Percentiles rank a stretch among this genome's conserved stretches.
Evolutionary conservation across 2,329 filamentous ascomycete genomes (phyloP).

Genomic region (Diaporthe sp.): DNA sequence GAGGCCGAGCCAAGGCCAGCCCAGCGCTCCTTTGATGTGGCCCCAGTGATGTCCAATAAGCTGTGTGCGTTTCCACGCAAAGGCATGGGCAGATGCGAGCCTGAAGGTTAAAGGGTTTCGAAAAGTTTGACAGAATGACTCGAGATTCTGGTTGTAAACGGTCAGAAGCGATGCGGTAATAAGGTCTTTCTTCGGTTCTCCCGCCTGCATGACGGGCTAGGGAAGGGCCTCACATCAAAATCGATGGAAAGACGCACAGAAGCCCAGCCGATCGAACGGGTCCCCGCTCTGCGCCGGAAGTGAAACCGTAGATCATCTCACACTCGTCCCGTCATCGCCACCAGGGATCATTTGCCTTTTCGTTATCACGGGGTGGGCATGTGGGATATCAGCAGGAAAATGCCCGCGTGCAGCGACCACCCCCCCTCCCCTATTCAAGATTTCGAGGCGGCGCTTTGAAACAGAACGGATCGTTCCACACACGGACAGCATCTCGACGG

Average conservation of each 20-base stretch:
- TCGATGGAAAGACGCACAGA: conserved; percentile 29
- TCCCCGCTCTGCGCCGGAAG: conserved; percentile 31
- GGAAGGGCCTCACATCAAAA: conserved; percentile 12
- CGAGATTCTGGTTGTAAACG: background rate
- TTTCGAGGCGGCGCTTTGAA: conserved; percentile 24
- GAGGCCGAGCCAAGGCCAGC: background rate
- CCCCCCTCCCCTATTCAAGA: background rate
- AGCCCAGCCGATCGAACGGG: conserved; percentile 33
- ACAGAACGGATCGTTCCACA: conserved; percentile 27
- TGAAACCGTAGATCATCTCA: conserved; percentile 37
- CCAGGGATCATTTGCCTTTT: conserved; percentile 10
- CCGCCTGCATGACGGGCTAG: conserved; percentile 7
- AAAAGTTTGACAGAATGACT: conserved; percentile 4
- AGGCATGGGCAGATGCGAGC: background rate
- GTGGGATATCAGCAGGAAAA: conserved; percentile 17
- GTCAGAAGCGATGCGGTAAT: background rate
- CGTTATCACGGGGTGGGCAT: background rate
- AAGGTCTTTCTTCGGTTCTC: background rate
- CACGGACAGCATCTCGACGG: conserved; percentile 1
- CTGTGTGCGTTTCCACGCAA: background rate
- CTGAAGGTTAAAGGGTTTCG: conserved; percentile 3
- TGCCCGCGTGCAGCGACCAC: conserved; percentile 4
- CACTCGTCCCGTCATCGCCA: conserved; percentile 29
- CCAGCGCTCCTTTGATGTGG: background rate
- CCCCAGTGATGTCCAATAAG: background rate